phyloP scores from a whole-genome alignment of 495 filamentous ascomycete genomes.

The Cercophora sp. region DNA sequence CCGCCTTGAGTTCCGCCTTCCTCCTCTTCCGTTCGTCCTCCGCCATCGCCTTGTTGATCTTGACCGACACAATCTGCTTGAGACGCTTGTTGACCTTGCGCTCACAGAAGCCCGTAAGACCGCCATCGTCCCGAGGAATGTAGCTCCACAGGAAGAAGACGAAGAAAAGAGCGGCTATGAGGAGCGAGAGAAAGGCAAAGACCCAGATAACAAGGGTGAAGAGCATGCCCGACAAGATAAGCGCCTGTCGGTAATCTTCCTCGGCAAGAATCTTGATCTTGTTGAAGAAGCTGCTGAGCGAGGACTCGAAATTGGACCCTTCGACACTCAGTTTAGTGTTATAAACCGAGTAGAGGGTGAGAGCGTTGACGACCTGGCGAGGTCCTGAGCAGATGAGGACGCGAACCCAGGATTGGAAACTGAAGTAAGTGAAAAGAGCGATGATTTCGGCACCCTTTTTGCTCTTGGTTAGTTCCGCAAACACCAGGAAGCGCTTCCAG shows the following conservation, averaged over 20 bases:
- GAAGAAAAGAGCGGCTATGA: constrained; percentile 71
- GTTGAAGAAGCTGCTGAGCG: constrained; percentile 62
- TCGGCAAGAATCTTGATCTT: constrained; percentile 69
- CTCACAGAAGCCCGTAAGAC: constrained; percentile 77
- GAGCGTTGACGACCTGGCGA: constrained; percentile 80
- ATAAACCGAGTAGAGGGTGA: constrained; percentile 77
- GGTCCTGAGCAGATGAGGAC: constrained; percentile 86
- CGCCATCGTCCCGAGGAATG: constrained; percentile 74
- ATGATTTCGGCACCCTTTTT: constrained; percentile 88
- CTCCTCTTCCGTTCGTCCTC: constrained; percentile 60
- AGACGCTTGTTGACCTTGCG: constrained; percentile 82
- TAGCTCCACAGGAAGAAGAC: constrained; percentile 85
- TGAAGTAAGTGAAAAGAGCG: constrained; percentile 90
- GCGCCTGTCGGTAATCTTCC: constrained; percentile 67
- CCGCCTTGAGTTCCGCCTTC: constrained; percentile 54
- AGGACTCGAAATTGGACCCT: constrained; percentile 52
- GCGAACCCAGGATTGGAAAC: constrained; percentile 88
- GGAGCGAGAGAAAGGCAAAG: constrained; percentile 69
- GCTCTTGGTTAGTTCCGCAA: constrained; percentile 85
- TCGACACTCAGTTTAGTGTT: constrained; percentile 62
- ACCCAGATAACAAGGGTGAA: constrained; percentile 91
- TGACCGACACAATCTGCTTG: constrained; percentile 71
- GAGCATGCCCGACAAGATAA: constrained; percentile 82
- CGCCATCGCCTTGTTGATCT: constrained; percentile 79
- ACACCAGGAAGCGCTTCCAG: constrained; percentile 87